Evolutionary conservation across 1,139 yeast genomes (phyloP).

Genomic region (Lizanozyma gosingica): DNA sequence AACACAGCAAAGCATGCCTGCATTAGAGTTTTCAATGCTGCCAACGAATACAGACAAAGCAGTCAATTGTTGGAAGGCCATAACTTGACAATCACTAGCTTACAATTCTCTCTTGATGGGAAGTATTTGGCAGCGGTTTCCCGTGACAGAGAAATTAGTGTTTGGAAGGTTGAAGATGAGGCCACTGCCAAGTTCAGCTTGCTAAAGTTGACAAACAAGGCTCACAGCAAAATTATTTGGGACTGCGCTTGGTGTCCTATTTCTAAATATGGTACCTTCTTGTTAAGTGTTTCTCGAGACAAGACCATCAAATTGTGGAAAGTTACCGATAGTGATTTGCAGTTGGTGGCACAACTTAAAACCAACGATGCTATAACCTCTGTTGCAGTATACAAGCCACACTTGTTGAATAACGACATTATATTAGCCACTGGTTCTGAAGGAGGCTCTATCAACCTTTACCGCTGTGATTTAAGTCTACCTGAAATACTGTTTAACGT

Average conservation of each 20-base stretch:
- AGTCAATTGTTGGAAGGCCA: slow-evolving; percentile 47
- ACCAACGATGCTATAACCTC: slow-evolving; percentile 62
- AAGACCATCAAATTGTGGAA: slow-evolving; percentile 70
- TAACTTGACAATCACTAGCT: slow-evolving; percentile 74
- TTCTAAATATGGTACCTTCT: slow-evolving; percentile 23
- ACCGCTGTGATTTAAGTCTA: slow-evolving; percentile 20
- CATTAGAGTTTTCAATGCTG: slow-evolving; percentile 61
- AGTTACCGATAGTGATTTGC: slow-evolving; percentile 14
- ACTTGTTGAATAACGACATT: slow-evolving; percentile 16
- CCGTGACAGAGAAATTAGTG: slow-evolving; percentile 78
- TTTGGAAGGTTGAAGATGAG: slow-evolving; percentile 54
- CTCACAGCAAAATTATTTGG: slow-evolving; percentile 92
- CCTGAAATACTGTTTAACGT: slow-evolving; percentile 16
- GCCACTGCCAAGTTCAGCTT: slow-evolving; percentile 31
- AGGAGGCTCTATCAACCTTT: slow-evolving; percentile 32
- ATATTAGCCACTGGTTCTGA: slow-evolving; percentile 68
- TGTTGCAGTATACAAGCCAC: slow-evolving; percentile 39
- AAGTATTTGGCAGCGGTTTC: slow-evolving; percentile 68
- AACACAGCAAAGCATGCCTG: slow-evolving; percentile 81
- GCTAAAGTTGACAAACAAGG: slow-evolving; percentile 48
- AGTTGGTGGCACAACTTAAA: slow-evolving; percentile 25
- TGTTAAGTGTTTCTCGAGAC: slow-evolving; percentile 87
- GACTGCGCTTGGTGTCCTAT: slow-evolving; percentile 79
- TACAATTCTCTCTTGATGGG: slow-evolving; percentile 70
- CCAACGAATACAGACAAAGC: slow-evolving; percentile 33